Base-by-base conservation (phyloP, 2,329 filamentous ascomycete genomes). In the Sphaceloma murrayae region DNA sequence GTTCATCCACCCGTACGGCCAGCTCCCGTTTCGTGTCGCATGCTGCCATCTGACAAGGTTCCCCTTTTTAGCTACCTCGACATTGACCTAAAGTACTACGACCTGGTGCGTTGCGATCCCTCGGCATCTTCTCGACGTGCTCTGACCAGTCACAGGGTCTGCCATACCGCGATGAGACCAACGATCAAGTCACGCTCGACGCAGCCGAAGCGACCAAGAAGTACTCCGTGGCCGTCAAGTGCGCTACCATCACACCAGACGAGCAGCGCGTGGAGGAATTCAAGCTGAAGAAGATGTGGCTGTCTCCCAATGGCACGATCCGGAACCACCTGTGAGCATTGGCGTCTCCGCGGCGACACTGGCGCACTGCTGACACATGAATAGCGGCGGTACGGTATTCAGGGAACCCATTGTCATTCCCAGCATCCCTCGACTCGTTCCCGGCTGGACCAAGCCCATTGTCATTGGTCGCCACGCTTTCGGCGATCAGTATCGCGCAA, bases 261-360 rank as follows among this genome's bases (percentile, higher is more conserved):
- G 91, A 98, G 77, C 82, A 79, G 52, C 82, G 91, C 63, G 89
- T 98, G 21, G 77, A 96, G 73, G 91, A 96, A 69, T 98, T 96
- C 69, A 88, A 95, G 64, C 77, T 98, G 56, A 98, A 96, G 83
- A 81, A 96, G 73, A 96, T 96, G 91, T 98, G 91, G 91, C 76
- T 96, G 48, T 94, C 86, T 46, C 91, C 91, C 60, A 98, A 98
- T 66, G 91, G 91, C 62, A 98, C 78, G 50, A 80, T 81, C 61
- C 67, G 77, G 58, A 81, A 81, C 65, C 69, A 72, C 57, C 70
- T 80, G 65, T 72, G 62, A 11, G 42, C 9, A 17, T 11, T n/a
- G 19, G 2, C 4, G 16, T 14, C 8, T 16, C 5, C 17, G 17
- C 26, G 32, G 18, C 8, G 14, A 2, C 11, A 13, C 31, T 34